Evolutionary conservation across 495 filamentous ascomycete genomes (phyloP).

Genomic region (Hypoxylon intermedium): DNA sequence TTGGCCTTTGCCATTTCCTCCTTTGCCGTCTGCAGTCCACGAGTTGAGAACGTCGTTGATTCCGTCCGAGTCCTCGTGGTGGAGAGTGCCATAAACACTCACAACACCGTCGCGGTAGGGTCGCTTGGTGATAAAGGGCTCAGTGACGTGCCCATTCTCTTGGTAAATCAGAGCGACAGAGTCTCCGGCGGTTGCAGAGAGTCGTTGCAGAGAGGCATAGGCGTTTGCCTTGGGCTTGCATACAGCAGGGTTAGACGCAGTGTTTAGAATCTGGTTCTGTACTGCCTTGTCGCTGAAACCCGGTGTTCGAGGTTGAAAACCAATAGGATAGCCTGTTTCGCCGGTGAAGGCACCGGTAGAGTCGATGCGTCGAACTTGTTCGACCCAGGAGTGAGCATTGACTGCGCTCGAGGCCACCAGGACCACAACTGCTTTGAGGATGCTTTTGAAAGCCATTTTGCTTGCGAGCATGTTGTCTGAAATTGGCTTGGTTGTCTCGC

Average conservation of each 20-base stretch:
- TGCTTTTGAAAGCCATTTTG: slow-evolving; percentile 22
- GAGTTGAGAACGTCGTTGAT: slow-evolving; percentile 71
- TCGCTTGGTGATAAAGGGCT: slow-evolving; percentile 65
- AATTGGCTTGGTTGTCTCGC: slow-evolving; percentile 32
- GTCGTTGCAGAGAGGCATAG: slow-evolving; percentile 62
- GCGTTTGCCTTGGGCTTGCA: slow-evolving; percentile 62
- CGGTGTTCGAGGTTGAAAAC: slow-evolving; percentile 60
- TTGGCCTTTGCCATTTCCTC: slow-evolving; percentile 74
- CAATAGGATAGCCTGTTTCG: slow-evolving; percentile 69
- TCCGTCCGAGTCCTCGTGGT: slow-evolving; percentile 62
- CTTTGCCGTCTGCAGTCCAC: slow-evolving; percentile 79
- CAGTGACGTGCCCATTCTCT: slow-evolving; percentile 89
- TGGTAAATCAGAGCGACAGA: slow-evolving; percentile 75
- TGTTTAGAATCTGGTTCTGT: slow-evolving; percentile 52
- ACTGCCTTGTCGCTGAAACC: slow-evolving; percentile 56
- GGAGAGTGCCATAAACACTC: slow-evolving; percentile 78
- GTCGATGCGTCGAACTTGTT: slow-evolving; percentile 71
- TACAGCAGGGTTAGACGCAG: slow-evolving; percentile 44
- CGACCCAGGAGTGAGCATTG: slow-evolving; percentile 79
- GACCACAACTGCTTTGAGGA: slow-evolving; percentile 37
- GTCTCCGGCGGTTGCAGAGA: slow-evolving; percentile 71
- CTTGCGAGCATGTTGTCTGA: slow-evolving; percentile 16
- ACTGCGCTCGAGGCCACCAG: slow-evolving; percentile 48
- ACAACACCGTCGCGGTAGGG: slow-evolving; percentile 75
- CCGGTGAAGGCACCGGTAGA: slow-evolving; percentile 78